Conservation (phyloP, 1,139 yeast species). For the Debaryomycetaceae sp. region DNA sequence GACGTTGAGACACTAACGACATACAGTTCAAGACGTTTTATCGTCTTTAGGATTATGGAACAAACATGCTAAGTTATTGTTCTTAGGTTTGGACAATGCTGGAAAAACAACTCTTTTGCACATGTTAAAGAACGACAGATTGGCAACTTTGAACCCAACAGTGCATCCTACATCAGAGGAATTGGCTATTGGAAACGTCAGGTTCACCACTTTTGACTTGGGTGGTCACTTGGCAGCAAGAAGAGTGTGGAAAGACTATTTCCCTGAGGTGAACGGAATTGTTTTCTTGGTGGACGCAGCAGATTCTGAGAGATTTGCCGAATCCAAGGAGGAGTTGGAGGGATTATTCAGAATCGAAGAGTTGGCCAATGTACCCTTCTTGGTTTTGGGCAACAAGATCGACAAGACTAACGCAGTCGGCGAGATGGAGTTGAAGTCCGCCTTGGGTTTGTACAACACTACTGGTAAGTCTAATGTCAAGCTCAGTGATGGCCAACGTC, state of each 20-base stretch:
- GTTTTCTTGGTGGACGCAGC: constrained; percentile 97
- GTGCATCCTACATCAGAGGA: constrained; percentile 99
- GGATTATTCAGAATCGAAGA: constrained; percentile 91
- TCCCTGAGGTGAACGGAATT: constrained; percentile 98
- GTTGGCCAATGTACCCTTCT: constrained; percentile 82
- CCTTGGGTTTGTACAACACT: constrained; percentile 78
- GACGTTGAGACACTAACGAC: constrained; percentile 1
- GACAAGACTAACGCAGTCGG: constrained; percentile 92
- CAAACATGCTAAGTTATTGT: constrained; percentile 94
- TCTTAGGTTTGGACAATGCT: constrained; percentile 96
- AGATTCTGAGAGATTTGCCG: constrained; percentile 91
- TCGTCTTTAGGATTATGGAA: constrained; percentile 95
- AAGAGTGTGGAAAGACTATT: constrained; percentile 98
- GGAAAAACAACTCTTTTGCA: constrained; percentile 97
- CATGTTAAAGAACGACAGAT: constrained; percentile 95
- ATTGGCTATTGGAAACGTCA: constrained; percentile 91
- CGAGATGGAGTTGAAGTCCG: constrained; percentile 90
- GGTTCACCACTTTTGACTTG: constrained; percentile 95
- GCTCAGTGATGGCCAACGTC: constrained; percentile 75
- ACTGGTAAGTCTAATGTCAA: constrained; percentile 81
- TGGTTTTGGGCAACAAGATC: constrained; percentile 93
- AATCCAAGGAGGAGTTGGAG: constrained; percentile 91
- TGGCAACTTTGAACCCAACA: constrained; percentile 96
- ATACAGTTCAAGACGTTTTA: constrained; percentile 78
- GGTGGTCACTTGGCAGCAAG: constrained; percentile 99